phyloP scores from a whole-genome alignment of 1,284 basidiomycete species.

The Cryptococcus sp. region DNA sequence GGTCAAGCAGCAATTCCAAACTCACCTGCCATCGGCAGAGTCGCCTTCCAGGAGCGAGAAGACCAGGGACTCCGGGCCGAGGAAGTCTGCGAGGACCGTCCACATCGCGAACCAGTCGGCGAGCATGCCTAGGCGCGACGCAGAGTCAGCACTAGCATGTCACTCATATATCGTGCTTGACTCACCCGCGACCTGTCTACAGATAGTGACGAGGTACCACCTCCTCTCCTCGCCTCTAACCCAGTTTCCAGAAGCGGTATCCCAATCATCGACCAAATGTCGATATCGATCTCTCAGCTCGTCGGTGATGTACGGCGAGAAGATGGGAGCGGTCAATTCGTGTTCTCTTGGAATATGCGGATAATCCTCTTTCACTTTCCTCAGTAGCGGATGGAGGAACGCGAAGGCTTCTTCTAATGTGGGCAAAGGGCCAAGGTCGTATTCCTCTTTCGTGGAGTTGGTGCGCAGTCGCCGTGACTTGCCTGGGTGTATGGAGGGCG shows the following conservation, averaged over 20 bases:
- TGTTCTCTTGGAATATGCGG: constrained; percentile 41
- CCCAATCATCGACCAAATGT: constrained; percentile 38
- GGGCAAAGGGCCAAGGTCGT: constrained; percentile 29
- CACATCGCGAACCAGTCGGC: constrained; percentile 50
- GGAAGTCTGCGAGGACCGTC: constrained; percentile 47
- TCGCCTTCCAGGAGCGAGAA: constrained; percentile 47
- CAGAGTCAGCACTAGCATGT: neutral
- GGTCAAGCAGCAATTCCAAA: neutral
- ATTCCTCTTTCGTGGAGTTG: constrained; percentile 26
- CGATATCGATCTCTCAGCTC: constrained; percentile 38
- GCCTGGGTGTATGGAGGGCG: constrained; percentile 9
- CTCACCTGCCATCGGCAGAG: constrained; percentile 45
- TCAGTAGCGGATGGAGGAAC: constrained; percentile 34
- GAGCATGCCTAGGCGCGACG: constrained; percentile 35
- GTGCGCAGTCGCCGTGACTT: constrained; percentile 24
- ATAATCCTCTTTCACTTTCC: constrained; percentile 33
- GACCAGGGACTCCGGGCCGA: constrained; percentile 44
- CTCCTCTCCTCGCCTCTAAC: constrained; percentile 32
- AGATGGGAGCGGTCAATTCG: constrained; percentile 38
- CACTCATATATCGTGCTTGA: neutral
- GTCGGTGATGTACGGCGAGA: constrained; percentile 40
- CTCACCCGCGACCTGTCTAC: constrained; percentile 47
- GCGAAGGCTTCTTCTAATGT: constrained; percentile 41
- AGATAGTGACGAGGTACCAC: constrained; percentile 42
- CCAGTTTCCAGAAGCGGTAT: constrained; percentile 31